Evolutionary conservation across 371 early-diverging fungal species (phyloP), one percentile per base, ranked within the genome.

Genomic region (Lichtheimia corymbifera): DNA sequence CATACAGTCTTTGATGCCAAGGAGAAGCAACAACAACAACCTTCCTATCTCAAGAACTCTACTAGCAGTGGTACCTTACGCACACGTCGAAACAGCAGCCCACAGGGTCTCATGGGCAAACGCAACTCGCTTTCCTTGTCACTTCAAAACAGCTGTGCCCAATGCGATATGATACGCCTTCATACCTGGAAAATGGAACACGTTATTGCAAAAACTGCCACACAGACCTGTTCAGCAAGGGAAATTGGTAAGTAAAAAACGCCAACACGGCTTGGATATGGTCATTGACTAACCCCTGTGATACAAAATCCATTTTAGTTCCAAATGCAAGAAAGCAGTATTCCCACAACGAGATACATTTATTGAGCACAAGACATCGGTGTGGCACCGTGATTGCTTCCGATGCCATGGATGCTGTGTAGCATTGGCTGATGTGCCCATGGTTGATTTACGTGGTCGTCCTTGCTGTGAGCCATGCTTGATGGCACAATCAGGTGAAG

Each of bases 391-490:
- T 40, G 72, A 61, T 41, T 86, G 86, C 58, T 82, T 80, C 72
- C 64, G 62, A 43, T 86, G 86, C 30, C 72, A 66, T 17, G 55
- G 51, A 17, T 81, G 82, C 55, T 47, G 54, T 60, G 45, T 62
- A 17, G 53, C 55, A 27, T 24, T 80, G 57, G 55, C 63, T n/a
- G 57, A 74, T 14, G 59, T 62, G 6, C 89, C 90, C 7, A 65
- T 89, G 63, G 86, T 89, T 1, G 89, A 87, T 59, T 54, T 83
- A 9, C 61, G 72, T 5, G 81, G 83, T 7, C 66, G 75, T 22
- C 90, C 90, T 11, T 86, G 84, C 25, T 90, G 90, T 63, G 88
- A 88, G 54, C 67, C 74, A 11, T 90, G 90, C 57, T 71, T 90
- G 52, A 76, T 79, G 74, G 68, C 71, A 5, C 80, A 85, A 57